Evolutionary conservation across 345 rosid genomes (phyloP).

Genomic region (Eucalyptus regnans): DNA sequence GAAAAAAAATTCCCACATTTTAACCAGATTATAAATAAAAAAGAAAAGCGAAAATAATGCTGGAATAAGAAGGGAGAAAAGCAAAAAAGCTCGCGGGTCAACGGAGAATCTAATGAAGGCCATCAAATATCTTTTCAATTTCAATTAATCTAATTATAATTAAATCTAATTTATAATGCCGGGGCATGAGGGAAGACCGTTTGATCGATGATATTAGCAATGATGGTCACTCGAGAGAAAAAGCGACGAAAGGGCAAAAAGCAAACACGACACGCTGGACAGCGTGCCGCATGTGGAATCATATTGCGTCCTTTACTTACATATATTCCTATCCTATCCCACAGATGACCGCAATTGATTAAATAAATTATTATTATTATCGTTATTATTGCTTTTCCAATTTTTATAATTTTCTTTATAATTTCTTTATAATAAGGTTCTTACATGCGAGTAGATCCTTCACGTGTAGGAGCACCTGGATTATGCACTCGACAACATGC

Average conservation of each 20-base stretch:
- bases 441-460: neutral
- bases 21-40: neutral
- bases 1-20: neutral
- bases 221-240: neutral
- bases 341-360: neutral
- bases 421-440: neutral
- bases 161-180: neutral
- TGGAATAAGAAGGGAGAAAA: neutral
- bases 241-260: too few species aligned
- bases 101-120: neutral
- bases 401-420: too few species aligned
- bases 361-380: neutral
- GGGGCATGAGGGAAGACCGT: neutral
- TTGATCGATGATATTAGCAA: neutral
- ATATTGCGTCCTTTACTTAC: neutral
- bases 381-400: too few species aligned
- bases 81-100: neutral
- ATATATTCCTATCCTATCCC: neutral
- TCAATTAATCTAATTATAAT: neutral
- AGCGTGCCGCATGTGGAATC: constrained; percentile 30
- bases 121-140: neutral
- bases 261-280: neutral
- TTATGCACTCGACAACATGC: neutral
- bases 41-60: neutral
- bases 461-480: neutral